Evolutionary conservation across 306 rosid genomes (phyloP).

Genomic region (Alnus rubra): DNA sequence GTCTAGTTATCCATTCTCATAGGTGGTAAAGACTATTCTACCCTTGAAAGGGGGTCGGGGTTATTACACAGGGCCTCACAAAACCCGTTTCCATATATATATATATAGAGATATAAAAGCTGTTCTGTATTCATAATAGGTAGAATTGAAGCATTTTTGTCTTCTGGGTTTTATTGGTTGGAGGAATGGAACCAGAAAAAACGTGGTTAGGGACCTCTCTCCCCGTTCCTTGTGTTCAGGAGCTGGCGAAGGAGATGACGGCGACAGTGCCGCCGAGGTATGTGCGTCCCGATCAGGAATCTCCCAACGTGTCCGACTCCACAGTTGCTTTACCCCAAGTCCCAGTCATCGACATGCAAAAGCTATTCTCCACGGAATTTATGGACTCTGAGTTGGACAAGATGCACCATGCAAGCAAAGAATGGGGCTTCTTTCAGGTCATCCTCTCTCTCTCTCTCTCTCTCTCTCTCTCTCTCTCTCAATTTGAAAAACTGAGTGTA

Average conservation of each 20-base stretch:
- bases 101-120: no score
- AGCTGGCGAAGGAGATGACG: slow-evolving; percentile 25
- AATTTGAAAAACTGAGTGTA: no score
- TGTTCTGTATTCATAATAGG: not conserved
- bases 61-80: no score
- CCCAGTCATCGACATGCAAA: slow-evolving; percentile 45
- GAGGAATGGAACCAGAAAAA: not conserved
- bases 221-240: slow-evolving; percentile 34
- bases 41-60: no score
- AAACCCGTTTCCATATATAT: no score
- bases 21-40: no score
- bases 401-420: slow-evolving; percentile 45
- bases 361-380: slow-evolving; percentile 29
- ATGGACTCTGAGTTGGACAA: slow-evolving; percentile 32
- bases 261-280: slow-evolving; percentile 41
- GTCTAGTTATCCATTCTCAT: no score
- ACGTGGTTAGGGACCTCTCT: not conserved
- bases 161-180: no score
- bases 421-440: slow-evolving; percentile 63
- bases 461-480: not conserved
- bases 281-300: slow-evolving; percentile 38
- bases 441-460: not conserved
- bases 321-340: slow-evolving; percentile 27
- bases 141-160: no score
- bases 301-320: slow-evolving; percentile 12